These are phyloP conservation scores for Eremochloa ophiuroides DNA, from an alignment of 176 grass and related monocot genomes.

Conservation along the genomic window DNA sequence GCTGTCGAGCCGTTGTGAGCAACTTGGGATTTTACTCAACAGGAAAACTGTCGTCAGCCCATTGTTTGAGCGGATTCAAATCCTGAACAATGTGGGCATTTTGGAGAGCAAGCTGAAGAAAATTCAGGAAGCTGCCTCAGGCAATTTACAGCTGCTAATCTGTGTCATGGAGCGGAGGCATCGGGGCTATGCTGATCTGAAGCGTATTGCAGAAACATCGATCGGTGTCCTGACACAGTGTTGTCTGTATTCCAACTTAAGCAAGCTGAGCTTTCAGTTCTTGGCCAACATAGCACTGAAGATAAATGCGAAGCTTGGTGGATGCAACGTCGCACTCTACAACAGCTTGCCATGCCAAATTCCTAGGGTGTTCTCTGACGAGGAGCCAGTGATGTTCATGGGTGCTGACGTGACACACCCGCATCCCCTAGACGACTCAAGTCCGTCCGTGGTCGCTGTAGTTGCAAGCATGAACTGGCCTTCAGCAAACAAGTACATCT, in stretches of 20 bases:
- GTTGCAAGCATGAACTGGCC: conserved; percentile 97
- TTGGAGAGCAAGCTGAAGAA: conserved; percentile 73
- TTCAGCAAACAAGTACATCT: conserved; percentile 80
- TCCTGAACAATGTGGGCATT: conserved; percentile 67
- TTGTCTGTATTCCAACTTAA: conserved; percentile 87
- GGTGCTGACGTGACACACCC: conserved; percentile 95
- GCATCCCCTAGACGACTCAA: conserved; percentile 83
- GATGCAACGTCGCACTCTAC: conserved; percentile 68
- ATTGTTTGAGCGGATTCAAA: conserved; percentile 69
- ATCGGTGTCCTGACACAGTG: conserved; percentile 90
- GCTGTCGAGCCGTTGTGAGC: conserved; percentile 64
- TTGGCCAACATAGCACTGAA: conserved; percentile 78
- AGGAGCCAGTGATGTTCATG: conserved; percentile 90
- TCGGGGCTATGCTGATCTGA: conserved; percentile 80
- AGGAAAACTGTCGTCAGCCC: conserved; percentile 67
- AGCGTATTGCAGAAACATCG: conserved; percentile 82
- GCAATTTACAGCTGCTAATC: conserved; percentile 81
- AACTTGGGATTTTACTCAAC: conserved; percentile 78
- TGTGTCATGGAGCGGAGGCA: conserved; percentile 89
- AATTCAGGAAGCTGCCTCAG: conserved; percentile 71
- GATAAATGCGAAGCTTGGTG: conserved; percentile 90
- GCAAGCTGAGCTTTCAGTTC: conserved; percentile 70
- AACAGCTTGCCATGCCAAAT: conserved; percentile 82
- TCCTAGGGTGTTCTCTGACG: conserved; percentile 60
- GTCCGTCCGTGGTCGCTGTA: conserved; percentile 82